phyloP scores from a whole-genome alignment of 257 asterid genomes.

The Nicotiana tomentosiformis region DNA sequence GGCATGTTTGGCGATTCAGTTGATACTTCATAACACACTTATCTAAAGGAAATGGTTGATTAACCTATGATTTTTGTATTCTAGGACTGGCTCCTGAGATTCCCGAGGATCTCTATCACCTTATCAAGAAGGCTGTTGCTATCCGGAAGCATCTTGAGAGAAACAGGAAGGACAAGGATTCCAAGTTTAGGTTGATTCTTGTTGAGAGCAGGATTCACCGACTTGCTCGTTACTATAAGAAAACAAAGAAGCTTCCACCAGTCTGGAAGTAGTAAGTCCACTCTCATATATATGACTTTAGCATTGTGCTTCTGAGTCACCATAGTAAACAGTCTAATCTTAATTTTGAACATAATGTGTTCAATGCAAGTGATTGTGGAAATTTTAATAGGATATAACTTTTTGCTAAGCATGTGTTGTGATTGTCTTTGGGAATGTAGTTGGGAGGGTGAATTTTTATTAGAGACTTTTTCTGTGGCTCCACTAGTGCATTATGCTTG shows the following conservation, averaged over 20 bases:
- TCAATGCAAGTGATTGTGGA: neutral
- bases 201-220: constrained; percentile 11
- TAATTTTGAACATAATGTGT: neutral
- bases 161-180: constrained; percentile 9
- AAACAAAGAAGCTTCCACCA: constrained; percentile 10
- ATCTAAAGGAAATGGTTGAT: neutral
- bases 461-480: neutral
- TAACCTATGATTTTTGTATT: neutral
- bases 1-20: neutral
- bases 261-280: constrained; percentile 9
- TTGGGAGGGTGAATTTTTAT: neutral
- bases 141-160: constrained; percentile 10
- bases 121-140: neutral
- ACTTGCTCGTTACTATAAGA: constrained; percentile 4
- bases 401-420: neutral
- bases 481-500: neutral
- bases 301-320: neutral
- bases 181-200: constrained; percentile 10
- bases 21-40: neutral
- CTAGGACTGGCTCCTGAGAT: constrained; percentile 3
- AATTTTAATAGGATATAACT: neutral
- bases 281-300: neutral
- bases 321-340: neutral
- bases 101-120: constrained; percentile 9
- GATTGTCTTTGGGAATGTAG: neutral